Conservation (phyloP, 1,284 basidiomycete species). For the Phellopilus nigrolimitatus region DNA sequence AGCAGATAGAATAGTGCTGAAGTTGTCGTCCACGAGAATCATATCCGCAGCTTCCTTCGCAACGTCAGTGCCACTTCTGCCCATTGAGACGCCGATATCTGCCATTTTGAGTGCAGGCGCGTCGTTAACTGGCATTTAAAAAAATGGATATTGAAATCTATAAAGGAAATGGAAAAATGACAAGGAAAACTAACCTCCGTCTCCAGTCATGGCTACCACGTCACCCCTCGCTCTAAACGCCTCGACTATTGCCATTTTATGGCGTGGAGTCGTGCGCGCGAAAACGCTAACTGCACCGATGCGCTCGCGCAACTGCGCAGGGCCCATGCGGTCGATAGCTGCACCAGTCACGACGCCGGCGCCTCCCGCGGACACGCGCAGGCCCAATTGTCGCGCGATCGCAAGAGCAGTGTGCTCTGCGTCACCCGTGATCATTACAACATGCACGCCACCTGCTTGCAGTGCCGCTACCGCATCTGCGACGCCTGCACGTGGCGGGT, state of each 20-base stretch:
- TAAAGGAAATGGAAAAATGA: slow-evolving; percentile 1
- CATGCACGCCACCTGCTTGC: slow-evolving; percentile 84
- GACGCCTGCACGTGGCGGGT: slow-evolving; percentile 93
- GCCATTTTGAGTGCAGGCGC: slow-evolving; percentile 97
- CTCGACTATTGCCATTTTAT: slow-evolving; percentile 96
- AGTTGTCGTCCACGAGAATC: slow-evolving; percentile 97
- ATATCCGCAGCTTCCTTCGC: slow-evolving; percentile 98
- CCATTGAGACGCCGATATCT: slow-evolving; percentile 97
- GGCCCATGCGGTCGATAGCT: slow-evolving; percentile 81
- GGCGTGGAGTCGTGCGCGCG: slow-evolving; percentile 90
- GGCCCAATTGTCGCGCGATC: slow-evolving; percentile 88
- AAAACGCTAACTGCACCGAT: slow-evolving; percentile 87
- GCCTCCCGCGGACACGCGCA: slow-evolving; percentile 44
- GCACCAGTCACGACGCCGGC: slow-evolving; percentile 71
- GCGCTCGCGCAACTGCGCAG: slow-evolving; percentile 76
- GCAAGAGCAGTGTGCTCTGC: slow-evolving; percentile 87
- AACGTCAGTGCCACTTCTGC: slow-evolving; percentile 94
- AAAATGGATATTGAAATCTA: slow-evolving; percentile 1
- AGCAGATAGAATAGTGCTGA: slow-evolving; percentile 89
- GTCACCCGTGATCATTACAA: slow-evolving; percentile 98
- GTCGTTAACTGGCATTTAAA: slow-evolving; percentile 72
- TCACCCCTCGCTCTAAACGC: slow-evolving; percentile 86
- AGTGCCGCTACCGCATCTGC: slow-evolving; percentile 79
- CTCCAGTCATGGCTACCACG: slow-evolving; percentile 97
- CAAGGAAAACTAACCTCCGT: slow-evolving; percentile 56